Percentiles rank a stretch among this genome's conserved stretches.
Conservation (phyloP, 768 basidiomycete genomes). For the Coprinopsis sp. region DNA sequence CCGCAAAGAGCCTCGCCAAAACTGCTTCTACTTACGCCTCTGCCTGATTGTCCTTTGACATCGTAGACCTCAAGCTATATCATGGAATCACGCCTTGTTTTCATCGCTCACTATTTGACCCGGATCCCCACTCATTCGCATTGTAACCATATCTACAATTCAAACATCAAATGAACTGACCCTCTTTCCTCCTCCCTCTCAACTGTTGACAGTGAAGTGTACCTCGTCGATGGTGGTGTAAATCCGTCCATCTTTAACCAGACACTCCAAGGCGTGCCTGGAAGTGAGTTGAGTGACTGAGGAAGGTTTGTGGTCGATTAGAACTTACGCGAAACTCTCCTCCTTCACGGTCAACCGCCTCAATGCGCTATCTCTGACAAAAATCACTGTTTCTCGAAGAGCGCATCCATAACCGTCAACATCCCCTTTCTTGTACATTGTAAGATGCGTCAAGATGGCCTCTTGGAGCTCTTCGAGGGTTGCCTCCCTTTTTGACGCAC, state of each 20-base stretch:
- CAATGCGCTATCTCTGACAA: no score
- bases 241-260: conserved; percentile 23
- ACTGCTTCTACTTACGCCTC: conserved; percentile 37
- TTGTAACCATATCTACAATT: neutral
- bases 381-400: no score
- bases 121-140: conserved; percentile 1
- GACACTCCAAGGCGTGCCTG: conserved; percentile 18
- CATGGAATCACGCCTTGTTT: conserved; percentile 7
- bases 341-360: no score
- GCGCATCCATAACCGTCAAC: no score
- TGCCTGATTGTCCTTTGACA: conserved; percentile 1
- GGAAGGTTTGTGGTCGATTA: no score
- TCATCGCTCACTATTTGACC: no score
- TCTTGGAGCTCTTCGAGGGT: no score
- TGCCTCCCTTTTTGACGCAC: no score
- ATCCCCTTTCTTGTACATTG: no score
- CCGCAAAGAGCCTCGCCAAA: conserved; percentile 64
- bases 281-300: no score
- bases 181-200: neutral
- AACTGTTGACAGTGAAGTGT: conserved; percentile 22
- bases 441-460: no score
- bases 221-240: conserved; percentile 22
- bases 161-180: neutral
- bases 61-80: conserved; percentile 4
- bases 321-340: no score